phyloP scores from a whole-genome alignment of 139 green algal species.

The Tetradesmus obliquus region DNA sequence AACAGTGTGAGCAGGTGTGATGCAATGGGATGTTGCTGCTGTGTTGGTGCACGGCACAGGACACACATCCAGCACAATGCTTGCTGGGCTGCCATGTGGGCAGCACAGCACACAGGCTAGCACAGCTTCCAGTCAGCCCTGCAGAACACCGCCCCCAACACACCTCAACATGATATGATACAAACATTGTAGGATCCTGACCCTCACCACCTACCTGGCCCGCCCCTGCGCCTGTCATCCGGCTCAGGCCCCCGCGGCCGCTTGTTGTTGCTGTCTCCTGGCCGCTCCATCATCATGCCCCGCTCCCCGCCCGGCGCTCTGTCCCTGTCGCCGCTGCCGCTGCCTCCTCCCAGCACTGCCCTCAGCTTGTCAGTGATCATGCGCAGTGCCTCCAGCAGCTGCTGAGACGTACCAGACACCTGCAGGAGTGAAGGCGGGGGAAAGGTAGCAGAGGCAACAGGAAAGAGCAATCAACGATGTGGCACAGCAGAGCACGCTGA shows the following conservation, averaged over 20 bases:
- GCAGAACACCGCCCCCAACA: too few relatives aligned
- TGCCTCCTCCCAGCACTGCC: neutral
- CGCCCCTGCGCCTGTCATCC: neutral
- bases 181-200: neutral
- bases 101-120: too few relatives aligned
- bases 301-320: neutral
- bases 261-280: neutral
- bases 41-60: too few relatives aligned
- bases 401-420: slow-evolving; percentile 3
- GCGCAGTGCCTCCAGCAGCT: slow-evolving; percentile 7
- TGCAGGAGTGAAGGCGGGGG: neutral
- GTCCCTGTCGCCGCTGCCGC: neutral
- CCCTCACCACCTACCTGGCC: neutral
- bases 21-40: too few relatives aligned
- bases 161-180: too few relatives aligned
- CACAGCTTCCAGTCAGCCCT: too few relatives aligned
- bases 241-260: neutral
- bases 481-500: too few relatives aligned
- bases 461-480: too few relatives aligned
- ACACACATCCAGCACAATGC: too few relatives aligned
- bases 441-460: too few relatives aligned
- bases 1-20: too few relatives aligned
- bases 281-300: neutral
- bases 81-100: too few relatives aligned
- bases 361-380: slow-evolving; percentile 38